phyloP scores from a whole-genome alignment of 306 rosid species.

The Morella rubra region DNA sequence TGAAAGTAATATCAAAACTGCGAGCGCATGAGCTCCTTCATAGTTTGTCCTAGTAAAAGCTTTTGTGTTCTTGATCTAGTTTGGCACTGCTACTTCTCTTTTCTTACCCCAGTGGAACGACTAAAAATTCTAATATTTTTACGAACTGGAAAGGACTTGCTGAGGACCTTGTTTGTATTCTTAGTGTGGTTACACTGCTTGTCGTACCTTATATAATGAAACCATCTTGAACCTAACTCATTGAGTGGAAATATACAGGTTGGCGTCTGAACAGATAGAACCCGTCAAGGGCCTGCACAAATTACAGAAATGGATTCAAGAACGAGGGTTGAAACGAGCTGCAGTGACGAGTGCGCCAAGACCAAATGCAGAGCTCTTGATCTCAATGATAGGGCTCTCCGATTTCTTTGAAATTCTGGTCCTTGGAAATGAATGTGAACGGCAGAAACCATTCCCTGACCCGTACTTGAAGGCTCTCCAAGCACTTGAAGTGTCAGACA shows the following conservation, averaged over 20 bases:
- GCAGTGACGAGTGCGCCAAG: conserved; percentile 47
- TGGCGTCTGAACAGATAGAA: conserved; percentile 38
- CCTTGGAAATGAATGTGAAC: conserved; percentile 41
- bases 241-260: conserved; percentile 14
- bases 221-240: conserved; percentile 4
- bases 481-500: conserved; percentile 31
- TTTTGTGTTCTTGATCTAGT: background rate
- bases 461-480: conserved; percentile 46
- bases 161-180: background rate
- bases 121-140: background rate
- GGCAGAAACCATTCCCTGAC: conserved; percentile 49
- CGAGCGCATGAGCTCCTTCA: background rate
- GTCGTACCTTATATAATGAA: background rate
- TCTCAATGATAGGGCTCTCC: conserved; percentile 32
- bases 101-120: background rate
- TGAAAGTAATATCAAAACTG: background rate
- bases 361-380: conserved; percentile 39
- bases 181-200: background rate
- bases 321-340: conserved; percentile 37
- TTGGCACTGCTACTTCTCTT: background rate
- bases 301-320: conserved; percentile 41
- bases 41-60: background rate
- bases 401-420: conserved; percentile 39
- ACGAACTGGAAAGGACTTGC: background rate
- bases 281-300: conserved; percentile 34